Conservation (phyloP, 139 green algal genomes). For the Micractinium conductrix region DNA sequence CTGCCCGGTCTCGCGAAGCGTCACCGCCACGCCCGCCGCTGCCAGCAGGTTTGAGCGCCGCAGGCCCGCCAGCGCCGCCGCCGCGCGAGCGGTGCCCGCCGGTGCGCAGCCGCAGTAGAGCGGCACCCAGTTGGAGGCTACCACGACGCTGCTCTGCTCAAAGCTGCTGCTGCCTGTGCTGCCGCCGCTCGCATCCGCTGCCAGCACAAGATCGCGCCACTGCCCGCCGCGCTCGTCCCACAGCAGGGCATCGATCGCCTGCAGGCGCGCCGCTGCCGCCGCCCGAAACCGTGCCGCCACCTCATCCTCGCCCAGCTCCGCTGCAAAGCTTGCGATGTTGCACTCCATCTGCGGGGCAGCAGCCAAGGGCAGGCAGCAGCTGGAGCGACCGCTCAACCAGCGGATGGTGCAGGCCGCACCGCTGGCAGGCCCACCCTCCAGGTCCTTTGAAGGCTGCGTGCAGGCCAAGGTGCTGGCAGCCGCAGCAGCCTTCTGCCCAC, state of each 20-base stretch:
- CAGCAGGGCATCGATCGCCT: slow-evolving; percentile 73
- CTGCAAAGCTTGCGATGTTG: slow-evolving; percentile 56
- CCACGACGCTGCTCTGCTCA: slow-evolving; percentile 37
- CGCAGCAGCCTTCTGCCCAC: too few relatives aligned
- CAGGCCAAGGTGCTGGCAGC: too few relatives aligned
- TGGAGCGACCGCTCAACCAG: too few relatives aligned
- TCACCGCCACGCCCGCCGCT: slow-evolving; percentile 73
- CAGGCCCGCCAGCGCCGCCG: slow-evolving; percentile 33
- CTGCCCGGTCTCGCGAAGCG: slow-evolving; percentile 69
- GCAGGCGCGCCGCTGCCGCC: slow-evolving; percentile 35
- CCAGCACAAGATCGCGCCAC: slow-evolving; percentile 80
- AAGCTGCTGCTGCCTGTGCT: background rate
- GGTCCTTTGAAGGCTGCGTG: too few relatives aligned
- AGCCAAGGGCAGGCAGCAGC: background rate
- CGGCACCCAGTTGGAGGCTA: slow-evolving; percentile 87
- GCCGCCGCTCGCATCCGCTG: background rate
- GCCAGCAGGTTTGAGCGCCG: slow-evolving; percentile 45
- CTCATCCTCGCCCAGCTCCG: slow-evolving; percentile 16
- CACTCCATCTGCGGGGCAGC: slow-evolving; percentile 54
- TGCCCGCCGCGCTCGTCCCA: slow-evolving; percentile 67
- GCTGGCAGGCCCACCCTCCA: too few relatives aligned
- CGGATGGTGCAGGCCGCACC: too few relatives aligned
- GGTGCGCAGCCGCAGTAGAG: slow-evolving; percentile 71
- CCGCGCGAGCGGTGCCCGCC: slow-evolving; percentile 17
- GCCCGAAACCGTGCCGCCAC: slow-evolving; percentile 2